Conservation (phyloP, 768 basidiomycete genomes). For the Mycena amicta region DNA sequence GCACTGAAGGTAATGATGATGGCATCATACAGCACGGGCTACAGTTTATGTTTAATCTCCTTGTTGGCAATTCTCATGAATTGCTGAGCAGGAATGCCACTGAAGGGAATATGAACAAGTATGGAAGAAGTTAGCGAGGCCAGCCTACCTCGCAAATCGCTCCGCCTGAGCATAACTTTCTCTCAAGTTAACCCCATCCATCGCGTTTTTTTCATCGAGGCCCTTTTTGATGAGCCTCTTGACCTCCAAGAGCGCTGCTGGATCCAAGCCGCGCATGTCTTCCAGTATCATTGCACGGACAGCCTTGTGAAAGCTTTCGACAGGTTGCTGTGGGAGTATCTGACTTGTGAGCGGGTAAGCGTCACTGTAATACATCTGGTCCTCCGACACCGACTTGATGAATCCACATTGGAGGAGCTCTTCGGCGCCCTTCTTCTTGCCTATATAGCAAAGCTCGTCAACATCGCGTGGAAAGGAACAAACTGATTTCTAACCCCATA, state of each 20-base stretch:
- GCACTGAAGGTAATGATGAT: not conserved
- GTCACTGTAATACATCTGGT: not conserved
- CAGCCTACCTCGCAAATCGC: slow-evolving; percentile 48
- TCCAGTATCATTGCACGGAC: slow-evolving; percentile 51
- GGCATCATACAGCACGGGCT: slow-evolving; percentile 1
- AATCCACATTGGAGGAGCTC: slow-evolving; percentile 65
- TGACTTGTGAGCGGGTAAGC: slow-evolving; percentile 41
- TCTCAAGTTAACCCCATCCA: slow-evolving; percentile 65
- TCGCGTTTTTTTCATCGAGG: slow-evolving; percentile 61
- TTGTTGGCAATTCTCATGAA: slow-evolving; percentile 61
- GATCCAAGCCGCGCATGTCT: slow-evolving; percentile 64
- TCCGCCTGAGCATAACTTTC: slow-evolving; percentile 75
- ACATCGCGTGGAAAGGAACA: not conserved
- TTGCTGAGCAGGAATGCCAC: slow-evolving; percentile 52
- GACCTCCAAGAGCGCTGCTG: slow-evolving; percentile 51
- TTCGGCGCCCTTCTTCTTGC: slow-evolving; percentile 59
- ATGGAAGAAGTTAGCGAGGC: no score
- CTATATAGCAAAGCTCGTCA: not conserved
- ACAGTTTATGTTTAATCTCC: slow-evolving; percentile 70
- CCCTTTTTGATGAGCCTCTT: slow-evolving; percentile 58
- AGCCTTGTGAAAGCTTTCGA: slow-evolving; percentile 54
- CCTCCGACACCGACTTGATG: slow-evolving; percentile 53
- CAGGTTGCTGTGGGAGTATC: slow-evolving; percentile 57
- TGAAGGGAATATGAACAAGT: no score
- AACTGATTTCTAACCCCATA: slow-evolving; percentile 60